Evolutionary conservation across 2,329 filamentous ascomycete genomes (phyloP).

Genomic region (Arthrobotrys entomopaga): DNA sequence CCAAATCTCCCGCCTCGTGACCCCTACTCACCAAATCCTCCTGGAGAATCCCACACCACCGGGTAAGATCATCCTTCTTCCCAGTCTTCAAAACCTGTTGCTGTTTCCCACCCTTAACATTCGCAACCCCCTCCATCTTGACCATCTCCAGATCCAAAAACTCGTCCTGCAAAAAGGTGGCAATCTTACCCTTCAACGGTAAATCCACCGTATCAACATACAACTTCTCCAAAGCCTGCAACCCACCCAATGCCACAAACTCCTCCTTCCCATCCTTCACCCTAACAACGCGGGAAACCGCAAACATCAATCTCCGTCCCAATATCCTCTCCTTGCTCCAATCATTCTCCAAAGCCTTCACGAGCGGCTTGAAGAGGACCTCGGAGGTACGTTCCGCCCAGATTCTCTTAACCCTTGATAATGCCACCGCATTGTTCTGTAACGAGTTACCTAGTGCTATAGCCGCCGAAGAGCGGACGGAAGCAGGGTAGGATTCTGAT

Average conservation of each 20-base stretch:
- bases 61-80: conserved; percentile 18
- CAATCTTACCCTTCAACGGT: conserved; percentile 68
- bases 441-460: conserved; percentile 69
- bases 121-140: conserved; percentile 17
- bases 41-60: conserved; percentile 47
- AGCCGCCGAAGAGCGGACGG: conserved; percentile 66
- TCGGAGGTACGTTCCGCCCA: conserved; percentile 59
- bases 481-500: conserved; percentile 58
- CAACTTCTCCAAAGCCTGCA: conserved; percentile 68
- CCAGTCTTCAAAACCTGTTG: conserved; percentile 22
- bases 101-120: conserved; percentile 12
- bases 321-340: conserved; percentile 55
- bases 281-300: conserved; percentile 70
- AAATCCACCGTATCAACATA: conserved; percentile 66
- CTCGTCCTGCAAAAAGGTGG: conserved; percentile 71
- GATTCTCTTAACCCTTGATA: conserved; percentile 61
- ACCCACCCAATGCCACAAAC: conserved; percentile 69
- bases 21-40: conserved; percentile 29
- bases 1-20: conserved; percentile 19
- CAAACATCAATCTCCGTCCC: conserved; percentile 59
- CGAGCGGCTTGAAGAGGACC: conserved; percentile 61
- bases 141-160: conserved; percentile 75
- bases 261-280: conserved; percentile 67
- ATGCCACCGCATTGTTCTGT: conserved; percentile 73
- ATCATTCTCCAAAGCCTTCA: conserved; percentile 45